Evolutionary conservation across 768 basidiomycete species (phyloP).

Genomic region (Asterophora lycoperdoides): DNA sequence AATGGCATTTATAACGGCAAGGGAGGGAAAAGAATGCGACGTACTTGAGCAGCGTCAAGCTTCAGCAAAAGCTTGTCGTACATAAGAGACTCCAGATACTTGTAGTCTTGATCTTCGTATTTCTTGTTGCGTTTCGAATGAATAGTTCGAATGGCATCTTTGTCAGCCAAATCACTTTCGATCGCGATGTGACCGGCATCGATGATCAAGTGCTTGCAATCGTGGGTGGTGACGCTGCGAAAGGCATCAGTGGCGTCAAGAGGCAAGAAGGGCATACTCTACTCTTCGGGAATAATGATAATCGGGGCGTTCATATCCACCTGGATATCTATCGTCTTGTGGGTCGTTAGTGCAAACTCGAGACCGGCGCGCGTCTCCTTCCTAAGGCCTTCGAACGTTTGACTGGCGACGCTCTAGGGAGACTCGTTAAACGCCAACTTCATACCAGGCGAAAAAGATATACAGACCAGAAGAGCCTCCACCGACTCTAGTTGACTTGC

Average conservation of each 20-base stretch:
- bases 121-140: constrained; percentile 79
- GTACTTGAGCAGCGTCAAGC: constrained; percentile 86
- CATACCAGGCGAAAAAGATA: not conserved
- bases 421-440: constrained; percentile 7
- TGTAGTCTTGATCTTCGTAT: constrained; percentile 86
- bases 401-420: constrained; percentile 78
- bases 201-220: constrained; percentile 83
- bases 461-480: constrained; percentile 78
- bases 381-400: constrained; percentile 88
- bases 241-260: constrained; percentile 4
- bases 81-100: constrained; percentile 85
- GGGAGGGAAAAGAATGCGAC: constrained; percentile 8
- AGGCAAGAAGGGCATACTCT: constrained; percentile 15
- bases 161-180: constrained; percentile 84
- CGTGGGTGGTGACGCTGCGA: constrained; percentile 64
- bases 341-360: constrained; percentile 87
- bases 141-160: constrained; percentile 71
- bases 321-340: constrained; percentile 95
- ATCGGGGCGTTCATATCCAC: constrained; percentile 96
- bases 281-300: constrained; percentile 97
- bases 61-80: constrained; percentile 86
- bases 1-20: constrained; percentile 34
- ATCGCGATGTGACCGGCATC: constrained; percentile 97
- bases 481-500: constrained; percentile 94
- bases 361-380: constrained; percentile 93